Evolutionary conservation across 345 rosid genomes (phyloP), one percentile per base, ranked within the genome.

Genomic region (Eucalyptus microcorys): DNA sequence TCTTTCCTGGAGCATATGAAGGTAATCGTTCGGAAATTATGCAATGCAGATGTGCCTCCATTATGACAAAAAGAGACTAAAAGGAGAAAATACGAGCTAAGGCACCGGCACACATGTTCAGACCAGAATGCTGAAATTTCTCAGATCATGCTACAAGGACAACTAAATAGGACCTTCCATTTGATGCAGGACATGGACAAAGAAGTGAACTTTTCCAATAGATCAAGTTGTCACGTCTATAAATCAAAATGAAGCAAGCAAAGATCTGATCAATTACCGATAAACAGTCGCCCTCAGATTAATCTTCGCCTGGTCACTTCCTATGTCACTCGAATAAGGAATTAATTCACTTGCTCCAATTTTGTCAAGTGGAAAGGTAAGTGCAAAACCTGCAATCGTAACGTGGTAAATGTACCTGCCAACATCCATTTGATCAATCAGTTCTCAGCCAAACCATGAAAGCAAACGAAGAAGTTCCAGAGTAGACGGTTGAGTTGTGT

Each of bases 331-430:
- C 14, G 48, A 84, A 81, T 87, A 89, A 88, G 50, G 81, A 86
- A 88, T 42, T 64, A 89, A 87, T 43, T 53, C 30, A 30, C 87
- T 86, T 26, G 85, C 80, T 87, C 90, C 90, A 90, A 22, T 90
- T 22, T 45, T 71, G 30, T 90, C 92, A 40, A 94, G 90, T 6
- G 95, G 95, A 91, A 95, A 96, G 86, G 90, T 93, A 61, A 96
- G 96, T 57, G 97, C 98, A 80, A 94, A 96, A 85, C 96, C 97
- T 50, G 93, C 96, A 48, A 96, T 45, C 6, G 98, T 94, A 88
- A 96, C 94, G 88, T 96, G 94, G 92, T 95, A 92, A 76, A 95
- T 92, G 88, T 94, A 96, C 87, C 98, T 96, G 93, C 90, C 90
- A 88, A 91, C 87, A 32, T 49, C 8, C 49, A 86, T 66, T 19